A percentile compares a stretch with the other conserved stretches of the same genome.
Conservation (phyloP, 2,329 filamentous ascomycete species). For the Fusarium sp. region DNA sequence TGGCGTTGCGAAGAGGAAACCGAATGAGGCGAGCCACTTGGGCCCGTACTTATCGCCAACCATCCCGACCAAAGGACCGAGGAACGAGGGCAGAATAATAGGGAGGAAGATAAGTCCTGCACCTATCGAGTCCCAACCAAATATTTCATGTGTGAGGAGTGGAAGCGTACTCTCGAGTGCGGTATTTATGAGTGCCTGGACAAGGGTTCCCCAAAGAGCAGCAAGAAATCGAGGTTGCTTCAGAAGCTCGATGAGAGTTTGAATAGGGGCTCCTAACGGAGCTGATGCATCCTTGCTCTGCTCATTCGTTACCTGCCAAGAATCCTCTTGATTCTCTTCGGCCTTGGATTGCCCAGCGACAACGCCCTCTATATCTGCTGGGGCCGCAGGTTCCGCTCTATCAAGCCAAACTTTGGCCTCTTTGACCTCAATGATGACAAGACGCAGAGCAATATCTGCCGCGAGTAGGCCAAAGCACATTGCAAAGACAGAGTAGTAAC, state of each 20-base stretch:
- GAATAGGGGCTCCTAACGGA: slow-evolving; percentile 26
- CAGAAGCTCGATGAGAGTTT: slow-evolving; percentile 44
- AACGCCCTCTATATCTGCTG: slow-evolving; percentile 7
- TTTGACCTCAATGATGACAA: slow-evolving; percentile 50
- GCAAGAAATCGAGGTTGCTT: slow-evolving; percentile 49
- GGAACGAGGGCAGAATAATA: slow-evolving; percentile 47
- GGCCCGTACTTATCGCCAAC: slow-evolving; percentile 51
- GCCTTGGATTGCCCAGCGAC: neutral
- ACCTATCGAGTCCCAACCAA: slow-evolving; percentile 50
- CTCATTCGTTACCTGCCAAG: neutral
- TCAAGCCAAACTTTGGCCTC: slow-evolving; percentile 47
- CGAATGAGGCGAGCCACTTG: slow-evolving; percentile 50
- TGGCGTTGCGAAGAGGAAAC: slow-evolving; percentile 49
- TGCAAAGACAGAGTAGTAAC: slow-evolving; percentile 51
- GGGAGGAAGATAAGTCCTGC: slow-evolving; percentile 52
- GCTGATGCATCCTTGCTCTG: slow-evolving; percentile 11
- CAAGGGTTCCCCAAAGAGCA: slow-evolving; percentile 51
- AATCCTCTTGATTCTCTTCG: neutral
- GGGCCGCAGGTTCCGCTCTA: neutral
- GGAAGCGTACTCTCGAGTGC: slow-evolving; percentile 52
- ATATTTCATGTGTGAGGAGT: slow-evolving; percentile 45
- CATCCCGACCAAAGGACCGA: slow-evolving; percentile 48
- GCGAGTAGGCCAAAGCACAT: slow-evolving; percentile 52
- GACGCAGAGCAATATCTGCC: slow-evolving; percentile 48
- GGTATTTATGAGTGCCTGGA: slow-evolving; percentile 49